Evolutionary conservation across 805 yeast species (phyloP).

Genomic region (Osmozyma mogii): DNA sequence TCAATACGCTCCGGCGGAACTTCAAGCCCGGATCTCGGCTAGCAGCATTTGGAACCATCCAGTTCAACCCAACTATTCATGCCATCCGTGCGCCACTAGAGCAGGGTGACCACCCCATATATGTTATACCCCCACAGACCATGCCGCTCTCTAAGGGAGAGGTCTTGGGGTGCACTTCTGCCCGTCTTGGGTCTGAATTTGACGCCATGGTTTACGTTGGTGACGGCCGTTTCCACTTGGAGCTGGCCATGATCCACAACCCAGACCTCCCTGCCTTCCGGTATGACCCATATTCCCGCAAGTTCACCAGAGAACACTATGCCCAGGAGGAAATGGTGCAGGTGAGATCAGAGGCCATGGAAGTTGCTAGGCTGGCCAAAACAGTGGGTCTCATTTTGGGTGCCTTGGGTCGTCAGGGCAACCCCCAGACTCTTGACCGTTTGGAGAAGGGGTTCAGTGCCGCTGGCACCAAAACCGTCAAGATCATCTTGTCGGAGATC

Average conservation of each 20-base stretch:
- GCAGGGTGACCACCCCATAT: constrained; percentile 40
- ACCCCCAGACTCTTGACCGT: constrained; percentile 62
- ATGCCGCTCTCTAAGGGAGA: constrained; percentile 93
- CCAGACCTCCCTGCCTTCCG: constrained; percentile 88
- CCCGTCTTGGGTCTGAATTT: constrained; percentile 52
- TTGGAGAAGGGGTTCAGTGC: constrained; percentile 47
- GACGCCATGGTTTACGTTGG: constrained; percentile 89
- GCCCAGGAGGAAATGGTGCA: constrained; percentile 76
- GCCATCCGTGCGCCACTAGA: constrained; percentile 57
- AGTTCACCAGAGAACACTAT: constrained; percentile 81
- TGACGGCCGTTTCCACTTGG: constrained; percentile 94
- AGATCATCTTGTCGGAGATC: constrained; percentile 83
- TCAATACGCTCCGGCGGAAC: constrained; percentile 68
- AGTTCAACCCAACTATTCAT: constrained; percentile 92
- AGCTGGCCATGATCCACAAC: constrained; percentile 94
- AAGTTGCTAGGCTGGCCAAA: constrained; percentile 48
- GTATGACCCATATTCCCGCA: constrained; percentile 91
- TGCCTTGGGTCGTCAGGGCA: constrained; percentile 94
- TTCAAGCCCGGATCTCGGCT: constrained; percentile 56
- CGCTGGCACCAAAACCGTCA: constrained; percentile 62
- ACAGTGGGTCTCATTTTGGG: constrained; percentile 84
- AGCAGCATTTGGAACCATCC: constrained; percentile 93
- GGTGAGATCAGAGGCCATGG: constrained; percentile 69
- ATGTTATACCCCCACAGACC: constrained; percentile 80
- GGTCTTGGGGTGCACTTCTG: constrained; percentile 93